Conservation (phyloP, 2,329 filamentous ascomycete genomes). For the Torrubiella hemipterigena region DNA sequence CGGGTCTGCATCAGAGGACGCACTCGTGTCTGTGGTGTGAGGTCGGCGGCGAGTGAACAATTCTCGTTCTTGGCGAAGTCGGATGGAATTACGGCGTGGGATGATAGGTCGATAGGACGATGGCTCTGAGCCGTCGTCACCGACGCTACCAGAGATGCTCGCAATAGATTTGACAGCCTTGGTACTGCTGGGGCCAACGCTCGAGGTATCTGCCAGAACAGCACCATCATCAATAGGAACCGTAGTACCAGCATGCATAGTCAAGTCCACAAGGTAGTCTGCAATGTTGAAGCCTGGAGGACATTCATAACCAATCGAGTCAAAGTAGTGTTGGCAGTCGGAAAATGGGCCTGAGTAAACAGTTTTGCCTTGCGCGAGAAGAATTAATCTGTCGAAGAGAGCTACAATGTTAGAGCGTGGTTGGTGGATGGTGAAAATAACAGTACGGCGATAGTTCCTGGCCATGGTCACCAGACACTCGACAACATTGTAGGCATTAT, state of each 20-base stretch:
- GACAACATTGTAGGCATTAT: slow-evolving; percentile 95
- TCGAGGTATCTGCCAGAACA: slow-evolving; percentile 42
- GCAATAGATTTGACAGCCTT: slow-evolving; percentile 82
- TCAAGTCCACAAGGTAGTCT: slow-evolving; percentile 92
- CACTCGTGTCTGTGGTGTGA: slow-evolving; percentile 50
- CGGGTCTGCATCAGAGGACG: slow-evolving; percentile 42
- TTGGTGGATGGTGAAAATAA: slow-evolving; percentile 97
- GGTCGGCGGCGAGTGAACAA: slow-evolving; percentile 75
- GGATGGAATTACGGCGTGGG: slow-evolving; percentile 70
- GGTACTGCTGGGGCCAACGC: slow-evolving; percentile 74
- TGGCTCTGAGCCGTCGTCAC: slow-evolving; percentile 52
- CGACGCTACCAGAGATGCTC: slow-evolving; percentile 65
- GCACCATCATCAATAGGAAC: slow-evolving; percentile 43
- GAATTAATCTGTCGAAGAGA: slow-evolving; percentile 85
- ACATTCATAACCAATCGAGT: slow-evolving; percentile 81
- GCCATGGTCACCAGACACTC: slow-evolving; percentile 91
- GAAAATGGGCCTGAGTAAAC: slow-evolving; percentile 90
- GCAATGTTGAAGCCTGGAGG: slow-evolving; percentile 98
- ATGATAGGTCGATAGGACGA: slow-evolving; percentile 52
- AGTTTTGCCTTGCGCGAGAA: slow-evolving; percentile 77
- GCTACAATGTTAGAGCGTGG: slow-evolving; percentile 97
- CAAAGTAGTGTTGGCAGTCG: slow-evolving; percentile 85
- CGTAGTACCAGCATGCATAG: slow-evolving; percentile 76
- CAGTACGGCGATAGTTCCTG: slow-evolving; percentile 92
- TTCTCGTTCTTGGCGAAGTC: slow-evolving; percentile 76